phyloP scores from a whole-genome alignment of 2,329 filamentous ascomycete genomes.

The Stemphylium beticola region DNA sequence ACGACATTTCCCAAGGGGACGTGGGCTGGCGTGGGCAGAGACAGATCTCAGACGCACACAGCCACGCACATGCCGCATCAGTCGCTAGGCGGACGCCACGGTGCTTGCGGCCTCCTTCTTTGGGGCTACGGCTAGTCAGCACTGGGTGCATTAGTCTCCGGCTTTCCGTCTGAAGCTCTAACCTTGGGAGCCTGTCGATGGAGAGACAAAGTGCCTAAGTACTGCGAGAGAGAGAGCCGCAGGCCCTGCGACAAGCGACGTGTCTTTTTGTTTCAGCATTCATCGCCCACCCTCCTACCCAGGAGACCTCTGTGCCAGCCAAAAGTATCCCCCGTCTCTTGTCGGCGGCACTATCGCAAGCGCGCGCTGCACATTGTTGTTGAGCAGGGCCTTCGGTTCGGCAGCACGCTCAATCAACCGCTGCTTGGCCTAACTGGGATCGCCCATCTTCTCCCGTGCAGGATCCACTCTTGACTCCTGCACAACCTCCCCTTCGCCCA shows the following conservation, averaged over 20 bases:
- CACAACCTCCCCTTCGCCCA: constrained; percentile 16
- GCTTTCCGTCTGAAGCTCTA: constrained; percentile 21
- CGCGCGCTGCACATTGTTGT: neutral
- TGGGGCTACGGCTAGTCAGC: constrained; percentile 15
- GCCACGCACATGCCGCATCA: constrained; percentile 19
- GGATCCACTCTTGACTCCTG: constrained; percentile 26
- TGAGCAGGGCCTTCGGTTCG: constrained; percentile 11
- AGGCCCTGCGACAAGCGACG: no score
- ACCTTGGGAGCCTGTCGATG: constrained; percentile 20
- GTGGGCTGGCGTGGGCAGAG: neutral
- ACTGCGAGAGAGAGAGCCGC: neutral
- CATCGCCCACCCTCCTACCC: no score
- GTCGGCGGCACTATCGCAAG: neutral
- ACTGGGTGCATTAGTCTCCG: constrained; percentile 18
- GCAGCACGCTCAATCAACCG: constrained; percentile 8
- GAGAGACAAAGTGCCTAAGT: neutral
- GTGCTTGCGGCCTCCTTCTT: constrained; percentile 18
- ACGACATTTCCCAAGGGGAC: neutral
- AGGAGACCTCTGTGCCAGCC: no score
- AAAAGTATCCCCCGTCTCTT: neutral
- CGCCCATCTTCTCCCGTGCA: constrained; percentile 17
- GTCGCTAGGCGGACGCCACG: constrained; percentile 13
- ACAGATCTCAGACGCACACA: constrained; percentile 11
- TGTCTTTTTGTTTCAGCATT: no score
- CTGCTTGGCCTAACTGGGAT: constrained; percentile 13